phyloP scores from a whole-genome alignment of 495 filamentous ascomycete genomes.

The Hyaloscypha bicolor region DNA sequence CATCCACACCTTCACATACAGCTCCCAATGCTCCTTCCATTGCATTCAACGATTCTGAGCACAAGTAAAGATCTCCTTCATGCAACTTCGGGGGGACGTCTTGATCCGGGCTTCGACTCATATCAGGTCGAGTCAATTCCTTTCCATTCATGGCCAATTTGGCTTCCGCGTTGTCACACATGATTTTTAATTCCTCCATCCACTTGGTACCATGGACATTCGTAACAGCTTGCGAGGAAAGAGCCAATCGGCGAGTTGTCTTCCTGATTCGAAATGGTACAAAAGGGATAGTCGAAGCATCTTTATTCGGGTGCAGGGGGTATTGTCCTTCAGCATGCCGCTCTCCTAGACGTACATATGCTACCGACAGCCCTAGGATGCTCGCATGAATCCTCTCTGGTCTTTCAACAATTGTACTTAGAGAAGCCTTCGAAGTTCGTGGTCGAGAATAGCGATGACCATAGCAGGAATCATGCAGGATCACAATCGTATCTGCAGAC shows the following conservation, averaged over 20 bases:
- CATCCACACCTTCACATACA: slow-evolving; percentile 88
- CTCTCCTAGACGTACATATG: slow-evolving; percentile 84
- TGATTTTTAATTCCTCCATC: slow-evolving; percentile 87
- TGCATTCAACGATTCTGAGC: slow-evolving; percentile 79
- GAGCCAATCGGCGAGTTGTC: slow-evolving; percentile 62
- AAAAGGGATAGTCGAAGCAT: slow-evolving; percentile 50
- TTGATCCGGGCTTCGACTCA: slow-evolving; percentile 47
- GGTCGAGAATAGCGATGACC: slow-evolving; percentile 87
- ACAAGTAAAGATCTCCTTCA: slow-evolving; percentile 87
- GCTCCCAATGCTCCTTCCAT: slow-evolving; percentile 88
- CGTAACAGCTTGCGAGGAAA: slow-evolving; percentile 71
- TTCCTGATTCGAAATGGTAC: slow-evolving; percentile 84
- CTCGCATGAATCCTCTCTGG: slow-evolving; percentile 90
- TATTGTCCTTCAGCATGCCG: slow-evolving; percentile 73
- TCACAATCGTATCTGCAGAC: slow-evolving; percentile 69
- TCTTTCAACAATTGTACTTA: slow-evolving; percentile 83
- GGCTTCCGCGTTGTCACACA: slow-evolving; percentile 78
- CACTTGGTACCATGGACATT: slow-evolving; percentile 83
- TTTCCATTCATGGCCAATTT: slow-evolving; percentile 73
- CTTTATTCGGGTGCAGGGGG: slow-evolving; percentile 57
- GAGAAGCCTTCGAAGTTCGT: slow-evolving; percentile 62
- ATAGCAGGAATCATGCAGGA: slow-evolving; percentile 92
- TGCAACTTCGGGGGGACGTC: slow-evolving; percentile 61
- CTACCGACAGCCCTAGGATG: slow-evolving; percentile 78
- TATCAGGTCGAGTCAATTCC: slow-evolving; percentile 67